Base-by-base conservation (phyloP, 2,329 filamentous ascomycete species). In the Xylariomycetidae sp. region DNA sequence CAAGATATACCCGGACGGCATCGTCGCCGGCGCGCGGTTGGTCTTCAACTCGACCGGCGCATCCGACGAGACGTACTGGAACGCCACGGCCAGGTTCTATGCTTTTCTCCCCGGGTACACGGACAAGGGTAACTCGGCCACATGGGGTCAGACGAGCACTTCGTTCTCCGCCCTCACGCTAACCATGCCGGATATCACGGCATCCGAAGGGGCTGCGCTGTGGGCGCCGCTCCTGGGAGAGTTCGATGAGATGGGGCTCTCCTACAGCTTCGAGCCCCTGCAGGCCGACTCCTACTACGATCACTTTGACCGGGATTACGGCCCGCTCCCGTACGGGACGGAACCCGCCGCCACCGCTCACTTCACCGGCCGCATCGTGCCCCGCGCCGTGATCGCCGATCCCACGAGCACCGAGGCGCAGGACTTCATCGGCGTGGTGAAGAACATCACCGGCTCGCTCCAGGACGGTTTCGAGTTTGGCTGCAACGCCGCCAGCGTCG, bases 1-100 rank as follows among this genome's bases (percentile, higher is more conserved):
- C 17, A 72, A 67, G 45, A 58, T 64, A 1, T 56, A 70, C 42
- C 50, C 56, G 0, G 65, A 67, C 23, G 39, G 35, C 16, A 28
- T 23, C 1, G 26, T 38, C 19, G 34, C 14, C 9, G 26, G 30
- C 13, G 34, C 23, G 3, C 15, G 12, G 6, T 20, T 44, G 5
- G 11, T 11, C 7, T 44, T 44, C 14, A 31, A 36, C 11, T 12
- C 5, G 9, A 20, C 25, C n/a, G 16, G 15, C 18, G 19, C 15
- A n/a, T 6, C 25, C 5, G 9, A 13, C 12, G 15, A 22, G 6
- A 12, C 22, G 12, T 35, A 25, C 19, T 15, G 18, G 25, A 5
- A 27, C 5, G 27, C 36, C 6, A 25, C 31, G 7, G 28, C 17
- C 5, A 10, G 17, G 9, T 35, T 8, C 6, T 34, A 15, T 15